Evolutionary conservation across 2,329 filamentous ascomycete genomes (phyloP).

Genomic region (Claviceps humidiphila): DNA sequence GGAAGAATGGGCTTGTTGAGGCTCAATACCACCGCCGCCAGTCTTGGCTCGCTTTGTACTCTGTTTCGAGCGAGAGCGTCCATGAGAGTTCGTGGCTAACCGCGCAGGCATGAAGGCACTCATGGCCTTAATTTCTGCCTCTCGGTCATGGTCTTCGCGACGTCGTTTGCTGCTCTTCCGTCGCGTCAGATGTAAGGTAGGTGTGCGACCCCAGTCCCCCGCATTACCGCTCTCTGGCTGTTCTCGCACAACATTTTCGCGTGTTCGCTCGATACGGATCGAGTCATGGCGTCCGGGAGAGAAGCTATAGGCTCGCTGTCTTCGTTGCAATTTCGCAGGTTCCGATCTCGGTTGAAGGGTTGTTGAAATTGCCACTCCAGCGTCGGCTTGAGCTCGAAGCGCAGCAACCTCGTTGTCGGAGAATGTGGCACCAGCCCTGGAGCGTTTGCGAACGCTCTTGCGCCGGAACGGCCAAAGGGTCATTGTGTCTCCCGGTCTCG

Average conservation of each 20-base stretch:
- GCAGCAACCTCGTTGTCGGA: constrained; percentile 35
- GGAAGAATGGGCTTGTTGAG: constrained; percentile 50
- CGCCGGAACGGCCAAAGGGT: constrained; percentile 75
- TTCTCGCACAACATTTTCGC: background rate
- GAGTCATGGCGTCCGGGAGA: constrained; percentile 45
- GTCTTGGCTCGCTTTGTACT: constrained; percentile 54
- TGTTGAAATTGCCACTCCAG: constrained; percentile 11
- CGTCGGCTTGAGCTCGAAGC: constrained; percentile 24
- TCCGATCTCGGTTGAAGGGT: constrained; percentile 30
- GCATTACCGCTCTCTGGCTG: constrained; percentile 5
- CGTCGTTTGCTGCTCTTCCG: constrained; percentile 67
- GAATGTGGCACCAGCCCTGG: constrained; percentile 38
- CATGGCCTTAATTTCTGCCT: constrained; percentile 83
- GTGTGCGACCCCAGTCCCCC: constrained; percentile 20
- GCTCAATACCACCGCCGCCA: constrained; percentile 31
- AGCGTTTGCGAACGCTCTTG: constrained; percentile 52
- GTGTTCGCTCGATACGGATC: constrained; percentile 26
- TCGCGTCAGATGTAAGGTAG: constrained; percentile 45
- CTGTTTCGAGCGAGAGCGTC: constrained; percentile 46
- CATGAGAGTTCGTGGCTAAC: constrained; percentile 44
- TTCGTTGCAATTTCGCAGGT: constrained; percentile 34
- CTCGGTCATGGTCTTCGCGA: constrained; percentile 61
- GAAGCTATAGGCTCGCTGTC: constrained; percentile 45
- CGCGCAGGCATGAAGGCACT: constrained; percentile 55
- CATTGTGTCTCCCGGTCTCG: constrained; percentile 34